A percentile compares a stretch with the other conserved stretches of the same genome.
These are phyloP conservation scores for Rhododendron griersonianum DNA, from an alignment of 148 eudicot species.

Conservation along the genomic window DNA sequence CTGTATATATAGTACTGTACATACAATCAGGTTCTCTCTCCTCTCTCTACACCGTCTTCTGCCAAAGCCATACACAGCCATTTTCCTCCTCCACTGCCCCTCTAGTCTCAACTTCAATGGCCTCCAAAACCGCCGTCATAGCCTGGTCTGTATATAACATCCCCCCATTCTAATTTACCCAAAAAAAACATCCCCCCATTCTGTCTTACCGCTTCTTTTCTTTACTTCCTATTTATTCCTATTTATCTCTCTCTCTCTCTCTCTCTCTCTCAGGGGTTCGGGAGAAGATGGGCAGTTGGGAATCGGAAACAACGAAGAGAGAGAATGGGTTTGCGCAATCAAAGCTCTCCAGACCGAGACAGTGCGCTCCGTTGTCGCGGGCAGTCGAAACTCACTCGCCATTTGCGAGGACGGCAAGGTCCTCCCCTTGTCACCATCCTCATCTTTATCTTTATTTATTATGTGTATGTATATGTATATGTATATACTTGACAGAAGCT, in stretches of 20 bases:
- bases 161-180: no score
- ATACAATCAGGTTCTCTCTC: background rate
- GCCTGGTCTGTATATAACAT: constrained; percentile 42
- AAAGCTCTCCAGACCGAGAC: constrained; percentile 36
- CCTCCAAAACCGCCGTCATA: constrained; percentile 54
- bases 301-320: constrained; percentile 75
- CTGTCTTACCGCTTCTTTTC: background rate
- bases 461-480: background rate
- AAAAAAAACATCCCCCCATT: no score
- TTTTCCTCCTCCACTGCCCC: background rate
- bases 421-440: background rate
- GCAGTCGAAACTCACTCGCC: constrained; percentile 96
- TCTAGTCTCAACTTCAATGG: constrained; percentile 12
- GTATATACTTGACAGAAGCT: no score
- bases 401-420: constrained; percentile 93
- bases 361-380: constrained; percentile 77
- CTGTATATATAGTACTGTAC: background rate
- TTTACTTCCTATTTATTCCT: background rate
- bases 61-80: background rate
- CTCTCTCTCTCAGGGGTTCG: constrained; percentile 63
- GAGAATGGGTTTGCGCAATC: constrained; percentile 68
- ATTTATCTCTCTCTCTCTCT: background rate
- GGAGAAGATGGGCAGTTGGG: constrained; percentile 99
- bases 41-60: background rate
- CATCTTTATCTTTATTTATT: background rate